Evolutionary conservation across 805 yeast genomes (phyloP).

Genomic region (Cyberlindnera maritima): DNA sequence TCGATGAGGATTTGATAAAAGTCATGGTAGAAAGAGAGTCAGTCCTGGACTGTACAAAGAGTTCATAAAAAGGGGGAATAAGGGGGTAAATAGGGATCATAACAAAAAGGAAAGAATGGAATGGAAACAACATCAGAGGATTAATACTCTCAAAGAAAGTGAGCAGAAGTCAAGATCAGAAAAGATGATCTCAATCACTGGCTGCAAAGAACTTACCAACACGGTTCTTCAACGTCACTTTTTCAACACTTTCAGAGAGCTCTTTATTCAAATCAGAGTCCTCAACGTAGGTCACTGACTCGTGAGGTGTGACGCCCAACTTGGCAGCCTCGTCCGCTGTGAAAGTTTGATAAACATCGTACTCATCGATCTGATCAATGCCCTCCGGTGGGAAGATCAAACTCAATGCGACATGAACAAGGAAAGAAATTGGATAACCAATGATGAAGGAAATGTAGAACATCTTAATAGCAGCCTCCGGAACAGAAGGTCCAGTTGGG

Average conservation of each 20-base stretch:
- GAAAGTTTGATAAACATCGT: slow-evolving; percentile 33
- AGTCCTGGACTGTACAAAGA: no score
- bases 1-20: background rate
- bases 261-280: slow-evolving; percentile 7
- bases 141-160: background rate
- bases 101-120: background rate
- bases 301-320: slow-evolving; percentile 31
- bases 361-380: slow-evolving; percentile 31
- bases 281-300: slow-evolving; percentile 5
- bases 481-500: slow-evolving; percentile 26
- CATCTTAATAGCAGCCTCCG: slow-evolving; percentile 27
- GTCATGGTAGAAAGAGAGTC: background rate
- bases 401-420: slow-evolving; percentile 24
- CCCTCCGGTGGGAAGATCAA: slow-evolving; percentile 30
- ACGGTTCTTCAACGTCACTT: background rate
- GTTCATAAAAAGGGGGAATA: no score
- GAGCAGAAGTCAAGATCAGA: background rate
- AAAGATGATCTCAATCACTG: background rate
- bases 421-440: slow-evolving; percentile 26
- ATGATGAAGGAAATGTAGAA: slow-evolving; percentile 27
- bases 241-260: slow-evolving; percentile 3
- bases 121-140: background rate
- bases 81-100: background rate
- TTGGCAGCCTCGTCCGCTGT: slow-evolving; percentile 33
- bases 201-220: background rate